Conservation (phyloP, 192 early-diverging fungal species). For the Backusella mclennaniae region DNA sequence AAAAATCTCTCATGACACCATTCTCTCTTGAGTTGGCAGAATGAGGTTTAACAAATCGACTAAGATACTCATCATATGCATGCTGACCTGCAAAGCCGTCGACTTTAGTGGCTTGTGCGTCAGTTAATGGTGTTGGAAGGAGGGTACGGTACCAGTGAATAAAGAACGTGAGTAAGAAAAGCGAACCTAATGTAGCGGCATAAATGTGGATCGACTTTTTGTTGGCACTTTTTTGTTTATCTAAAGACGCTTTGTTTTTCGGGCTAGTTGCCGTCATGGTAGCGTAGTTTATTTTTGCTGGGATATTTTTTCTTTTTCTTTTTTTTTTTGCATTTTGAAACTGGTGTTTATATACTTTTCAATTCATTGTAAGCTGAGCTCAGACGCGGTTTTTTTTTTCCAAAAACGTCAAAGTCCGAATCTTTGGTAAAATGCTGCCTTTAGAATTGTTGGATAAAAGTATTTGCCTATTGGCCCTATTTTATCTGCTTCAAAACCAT, state of each 20-base stretch:
- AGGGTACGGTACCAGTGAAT: background rate
- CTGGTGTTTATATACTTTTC: background rate
- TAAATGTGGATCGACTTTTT: background rate
- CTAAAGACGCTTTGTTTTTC: background rate
- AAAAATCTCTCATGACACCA: constrained; percentile 21
- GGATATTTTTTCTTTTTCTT: background rate
- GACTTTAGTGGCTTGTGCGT: constrained; percentile 12
- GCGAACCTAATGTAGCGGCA: background rate
- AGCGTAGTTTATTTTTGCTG: background rate
- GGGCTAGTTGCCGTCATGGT: background rate
- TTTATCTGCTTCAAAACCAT: background rate
- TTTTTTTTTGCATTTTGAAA: background rate
- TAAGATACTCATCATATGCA: constrained; percentile 33
- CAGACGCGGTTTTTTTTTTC: constrained; percentile 5
- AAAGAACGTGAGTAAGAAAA: constrained; percentile 13
- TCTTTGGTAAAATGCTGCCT: background rate
- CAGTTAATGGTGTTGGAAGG: constrained; percentile 22
- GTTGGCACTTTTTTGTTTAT: background rate
- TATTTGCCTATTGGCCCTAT: background rate
- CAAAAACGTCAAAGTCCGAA: constrained; percentile 2
- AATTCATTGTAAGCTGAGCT: background rate
- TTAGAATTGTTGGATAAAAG: background rate
- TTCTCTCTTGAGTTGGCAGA: constrained; percentile 28
- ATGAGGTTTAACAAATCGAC: constrained; percentile 26
- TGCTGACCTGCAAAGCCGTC: constrained; percentile 36